Conservation (phyloP, 306 rosid species). For the Vicia villosa region DNA sequence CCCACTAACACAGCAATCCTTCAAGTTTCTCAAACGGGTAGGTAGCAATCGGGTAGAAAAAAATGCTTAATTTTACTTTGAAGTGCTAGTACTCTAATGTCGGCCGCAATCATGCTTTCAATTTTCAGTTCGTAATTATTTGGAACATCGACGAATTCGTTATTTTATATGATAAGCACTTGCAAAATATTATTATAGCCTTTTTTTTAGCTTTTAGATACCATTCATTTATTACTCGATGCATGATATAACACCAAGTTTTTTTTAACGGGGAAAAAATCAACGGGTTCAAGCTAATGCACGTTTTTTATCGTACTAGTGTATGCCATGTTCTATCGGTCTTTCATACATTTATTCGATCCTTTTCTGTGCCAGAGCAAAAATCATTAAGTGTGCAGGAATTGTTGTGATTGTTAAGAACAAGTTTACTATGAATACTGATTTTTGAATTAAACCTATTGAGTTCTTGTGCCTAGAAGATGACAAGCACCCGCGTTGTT, state of each 20-base stretch:
- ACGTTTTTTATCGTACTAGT: conserved; percentile 11
- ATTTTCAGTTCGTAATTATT: conserved; percentile 16
- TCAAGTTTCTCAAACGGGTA: conserved; percentile 74
- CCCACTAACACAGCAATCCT: conserved; percentile 53
- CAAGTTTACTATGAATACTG: conserved; percentile 5
- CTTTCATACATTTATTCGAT: conserved; percentile 4
- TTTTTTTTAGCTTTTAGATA: background rate
- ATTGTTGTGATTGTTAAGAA: background rate
- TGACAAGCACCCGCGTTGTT: background rate
- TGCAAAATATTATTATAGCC: conserved; percentile 26
- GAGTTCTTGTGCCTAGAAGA: background rate
- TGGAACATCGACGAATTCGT: conserved; percentile 25
- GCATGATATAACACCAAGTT: conserved; percentile 3
- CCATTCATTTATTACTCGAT: conserved; percentile 6
- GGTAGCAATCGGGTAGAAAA: conserved; percentile 52
- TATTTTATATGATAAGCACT: conserved; percentile 21
- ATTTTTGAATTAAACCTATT: conserved; percentile 1
- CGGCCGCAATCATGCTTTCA: conserved; percentile 5
- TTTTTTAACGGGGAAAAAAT: background rate
- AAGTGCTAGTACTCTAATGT: conserved; percentile 8
- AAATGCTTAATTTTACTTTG: conserved; percentile 12
- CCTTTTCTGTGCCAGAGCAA: conserved; percentile 18
- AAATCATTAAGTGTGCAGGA: background rate
- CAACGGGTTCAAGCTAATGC: conserved; percentile 15
- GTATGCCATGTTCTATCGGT: background rate